Base-by-base conservation (phyloP, 1,139 yeast genomes). In the Yamadazyma taylorii region DNA sequence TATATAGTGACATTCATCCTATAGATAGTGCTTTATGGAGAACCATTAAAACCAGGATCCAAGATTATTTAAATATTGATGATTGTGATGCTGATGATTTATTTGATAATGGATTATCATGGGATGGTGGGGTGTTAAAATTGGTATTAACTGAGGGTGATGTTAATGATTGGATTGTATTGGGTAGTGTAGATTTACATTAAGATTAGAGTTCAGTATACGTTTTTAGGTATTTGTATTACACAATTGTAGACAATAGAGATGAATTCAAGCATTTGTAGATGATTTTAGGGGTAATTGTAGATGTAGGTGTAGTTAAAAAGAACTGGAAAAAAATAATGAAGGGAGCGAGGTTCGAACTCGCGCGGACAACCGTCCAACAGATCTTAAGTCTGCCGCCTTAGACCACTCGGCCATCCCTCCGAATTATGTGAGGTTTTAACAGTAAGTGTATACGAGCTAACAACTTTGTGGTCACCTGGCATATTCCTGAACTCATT, bases 321-420 rank as follows among this genome's bases (percentile, higher is more conserved):
- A 32, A n/a, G 12, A 29, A 30, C 17, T 7, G 17, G n/a, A 28
- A 45, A 60, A 70, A 69, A 60, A 61, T 66, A 65, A 55, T 79
- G 85, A 78, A 78, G 84, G 85, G 75, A 77, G 85, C 85, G 85
- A 78, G 85, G 84, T 79, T 79, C 85, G 85, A 80, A 79, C 85
- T 79, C 85, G 84, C 85, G 85, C 85, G 85, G 85, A 78, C 80
- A 64, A 62, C 52, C 51, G 71, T 66, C 75, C 75, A 69, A 64
- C 66, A 63, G 75, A 69, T 66, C 75, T 69, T 69, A 69, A 69
- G 75, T 69, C 75, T 65, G 66, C 73, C 75, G 74, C 75, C 75
- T 68, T 68, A 68, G 73, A 67, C 74, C 73, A 67, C 74, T 68
- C 74, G 74, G 74, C 73, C 74, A 68, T 66, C 73, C 73, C 73